phyloP scores from a whole-genome alignment of 176 grass and related monocot genomes.

The Oropetium thomaeum region DNA sequence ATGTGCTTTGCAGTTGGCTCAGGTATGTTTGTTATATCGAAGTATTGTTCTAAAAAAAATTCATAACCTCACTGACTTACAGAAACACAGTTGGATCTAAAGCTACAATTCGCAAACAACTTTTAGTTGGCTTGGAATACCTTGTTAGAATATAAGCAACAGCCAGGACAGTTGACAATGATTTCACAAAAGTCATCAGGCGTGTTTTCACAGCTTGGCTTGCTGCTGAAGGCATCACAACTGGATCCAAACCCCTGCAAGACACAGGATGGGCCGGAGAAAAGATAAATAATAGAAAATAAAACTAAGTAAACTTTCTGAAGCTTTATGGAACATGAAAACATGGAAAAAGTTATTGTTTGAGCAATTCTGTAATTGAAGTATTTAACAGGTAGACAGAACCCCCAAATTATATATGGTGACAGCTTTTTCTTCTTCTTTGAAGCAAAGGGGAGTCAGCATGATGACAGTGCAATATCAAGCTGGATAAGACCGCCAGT shows the following conservation, averaged over 20 bases:
- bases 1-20: conserved; percentile 1
- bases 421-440: neutral
- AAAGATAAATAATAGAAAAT: conserved; percentile 17
- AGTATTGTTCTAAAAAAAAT: neutral
- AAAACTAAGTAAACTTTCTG: neutral
- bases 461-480: conserved; percentile 1
- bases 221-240: conserved; percentile 65
- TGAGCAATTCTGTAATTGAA: neutral
- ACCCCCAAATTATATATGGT: neutral
- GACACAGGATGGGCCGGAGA: conserved; percentile 10
- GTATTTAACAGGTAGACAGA: neutral
- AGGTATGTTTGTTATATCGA: neutral
- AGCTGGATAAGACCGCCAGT: conserved; percentile 13
- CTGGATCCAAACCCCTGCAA: conserved; percentile 77
- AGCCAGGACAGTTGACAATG: conserved; percentile 82
- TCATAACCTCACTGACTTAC: neutral
- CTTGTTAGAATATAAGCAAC: conserved; percentile 84
- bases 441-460: neutral
- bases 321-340: neutral
- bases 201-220: conserved; percentile 86
- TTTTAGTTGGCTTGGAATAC: conserved; percentile 33
- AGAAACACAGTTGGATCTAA: conserved; percentile 1
- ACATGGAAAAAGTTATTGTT: neutral
- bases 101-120: conserved; percentile 12
- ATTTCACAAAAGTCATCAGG: conserved; percentile 83